A percentile compares a stretch with the other conserved stretches of the same genome.
phyloP scores from a whole-genome alignment of 2,329 filamentous ascomycete species.

The Cladosporium sp. region DNA sequence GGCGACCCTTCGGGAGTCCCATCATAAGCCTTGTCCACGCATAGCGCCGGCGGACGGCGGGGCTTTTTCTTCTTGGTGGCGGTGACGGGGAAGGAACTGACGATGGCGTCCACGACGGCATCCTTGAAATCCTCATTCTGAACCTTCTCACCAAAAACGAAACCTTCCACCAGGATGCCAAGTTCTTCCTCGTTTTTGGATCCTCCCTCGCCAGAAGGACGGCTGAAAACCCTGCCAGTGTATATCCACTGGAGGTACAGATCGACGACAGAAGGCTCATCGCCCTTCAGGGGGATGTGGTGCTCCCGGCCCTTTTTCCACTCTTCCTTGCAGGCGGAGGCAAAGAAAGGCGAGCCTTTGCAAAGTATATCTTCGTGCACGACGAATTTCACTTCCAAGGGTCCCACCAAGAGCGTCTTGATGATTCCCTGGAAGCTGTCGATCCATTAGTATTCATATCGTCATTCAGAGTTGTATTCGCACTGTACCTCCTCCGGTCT shows the following conservation, averaged over 20 bases:
- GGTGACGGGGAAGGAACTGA: background rate
- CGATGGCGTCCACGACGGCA: slow-evolving; percentile 18
- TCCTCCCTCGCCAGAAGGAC: background rate
- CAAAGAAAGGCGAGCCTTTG: slow-evolving; percentile 19
- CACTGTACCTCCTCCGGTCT: background rate
- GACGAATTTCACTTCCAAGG: background rate
- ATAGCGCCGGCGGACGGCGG: background rate
- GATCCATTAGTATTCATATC: background rate
- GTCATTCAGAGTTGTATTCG: background rate
- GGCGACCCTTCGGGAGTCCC: background rate
- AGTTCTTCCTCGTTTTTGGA: slow-evolving; percentile 6
- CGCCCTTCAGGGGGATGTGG: slow-evolving; percentile 19
- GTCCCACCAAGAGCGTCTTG: background rate
- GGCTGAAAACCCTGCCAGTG: background rate
- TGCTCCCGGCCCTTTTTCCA: slow-evolving; percentile 17
- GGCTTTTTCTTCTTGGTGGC: background rate
- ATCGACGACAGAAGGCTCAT: slow-evolving; percentile 5
- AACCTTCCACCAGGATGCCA: slow-evolving; percentile 2
- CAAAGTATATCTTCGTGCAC: slow-evolving; percentile 16
- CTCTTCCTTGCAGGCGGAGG: slow-evolving; percentile 18
- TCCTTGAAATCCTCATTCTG: slow-evolving; percentile 24
- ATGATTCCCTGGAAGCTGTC: background rate
- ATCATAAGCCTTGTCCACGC: background rate
- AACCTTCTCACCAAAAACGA: slow-evolving; percentile 23
- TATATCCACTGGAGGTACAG: slow-evolving; percentile 23